Conservation (phyloP, 2,329 filamentous ascomycete genomes). For the Sordariomycetes sp. region DNA sequence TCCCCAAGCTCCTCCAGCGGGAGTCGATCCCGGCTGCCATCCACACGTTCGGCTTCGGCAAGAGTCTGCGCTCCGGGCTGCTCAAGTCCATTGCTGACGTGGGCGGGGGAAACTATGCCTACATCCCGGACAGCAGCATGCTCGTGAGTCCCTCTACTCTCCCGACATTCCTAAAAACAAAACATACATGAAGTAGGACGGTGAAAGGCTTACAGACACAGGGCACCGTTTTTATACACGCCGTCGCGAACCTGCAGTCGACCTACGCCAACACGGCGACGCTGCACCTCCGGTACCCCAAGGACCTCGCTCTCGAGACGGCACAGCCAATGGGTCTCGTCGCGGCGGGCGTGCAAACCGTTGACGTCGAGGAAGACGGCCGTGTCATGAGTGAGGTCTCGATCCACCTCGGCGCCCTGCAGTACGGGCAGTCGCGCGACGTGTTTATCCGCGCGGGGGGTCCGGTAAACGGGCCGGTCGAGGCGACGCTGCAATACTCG, state of each 20-base stretch:
- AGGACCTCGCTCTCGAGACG: slow-evolving; percentile 18
- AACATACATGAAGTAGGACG: no score
- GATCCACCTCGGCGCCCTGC: slow-evolving; percentile 35
- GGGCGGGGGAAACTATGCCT: slow-evolving; percentile 42
- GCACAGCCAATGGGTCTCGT: slow-evolving; percentile 21
- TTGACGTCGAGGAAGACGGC: slow-evolving; percentile 9
- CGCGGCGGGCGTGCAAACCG: slow-evolving; percentile 19
- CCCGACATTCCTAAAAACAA: no score
- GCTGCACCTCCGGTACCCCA: slow-evolving; percentile 25
- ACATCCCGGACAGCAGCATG: slow-evolving; percentile 50
- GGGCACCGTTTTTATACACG: slow-evolving; percentile 48
- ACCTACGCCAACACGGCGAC: slow-evolving; percentile 37
- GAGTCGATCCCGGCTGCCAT: slow-evolving; percentile 24
- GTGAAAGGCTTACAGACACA: slow-evolving; percentile 7
- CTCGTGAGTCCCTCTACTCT: slow-evolving; percentile 21
- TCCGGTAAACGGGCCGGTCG: neutral
- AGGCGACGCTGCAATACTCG: slow-evolving; percentile 9
- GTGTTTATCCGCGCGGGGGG: slow-evolving; percentile 25
- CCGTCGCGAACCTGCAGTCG: slow-evolving; percentile 45
- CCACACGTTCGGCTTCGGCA: slow-evolving; percentile 42
- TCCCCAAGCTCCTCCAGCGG: slow-evolving; percentile 34
- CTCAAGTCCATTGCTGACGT: slow-evolving; percentile 47
- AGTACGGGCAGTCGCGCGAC: slow-evolving; percentile 48
- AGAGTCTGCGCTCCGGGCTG: slow-evolving; percentile 32
- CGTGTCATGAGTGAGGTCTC: slow-evolving; percentile 14